Evolutionary conservation across 1,284 basidiomycete genomes (phyloP), one percentile per base, ranked within the genome.

Genomic region (Malassezia brasiliensis): DNA sequence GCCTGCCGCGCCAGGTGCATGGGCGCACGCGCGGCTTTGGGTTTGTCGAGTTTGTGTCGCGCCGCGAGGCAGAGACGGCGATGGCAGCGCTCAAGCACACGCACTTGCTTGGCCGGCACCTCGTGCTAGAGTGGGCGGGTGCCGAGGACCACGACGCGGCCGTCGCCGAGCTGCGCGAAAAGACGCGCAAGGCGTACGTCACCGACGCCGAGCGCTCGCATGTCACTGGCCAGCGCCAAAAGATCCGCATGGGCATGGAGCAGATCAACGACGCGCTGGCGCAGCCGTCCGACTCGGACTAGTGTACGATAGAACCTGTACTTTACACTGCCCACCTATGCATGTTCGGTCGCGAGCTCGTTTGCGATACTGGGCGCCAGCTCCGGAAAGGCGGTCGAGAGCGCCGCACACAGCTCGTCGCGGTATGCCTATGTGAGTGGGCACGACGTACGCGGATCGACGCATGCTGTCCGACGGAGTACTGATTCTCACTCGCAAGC

Each of bases 101-200:
- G 0, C 94, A 98, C 79, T 83, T 98, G 67, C 83, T 98, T 8
- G 93, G 93, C 3, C 78, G 94, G 30, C 93, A 98, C 80, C 77
- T 98, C 31, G 88, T 98, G 1, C 78, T 96, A 38, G 84, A 94
- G 72, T 96, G 90, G 90, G 88, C 90, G 0, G 84, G 87, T 65
- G 87, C 89, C 50, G 76, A 72, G 3, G 84, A 81, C 6, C 62
- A 44, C 19, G 53, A 50, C 11, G 58, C 54, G 7, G 56, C 53
- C 31, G 66, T 71, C 1, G 61, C 68, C 6, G 47, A 57, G 35
- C 55, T 67, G 53, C 54, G 66, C 8, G 59, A 36, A 22, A 69
- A 68, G 56, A 64, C 65, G 1, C 55, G 55, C 44, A 36, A 38
- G 25, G 37, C 55, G 50, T 57, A 42, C 31, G 46, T 57, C 32